A percentile compares a stretch with the other conserved stretches of the same genome.
phyloP scores from a whole-genome alignment of 2,329 filamentous ascomycete species.

The Tolypocladium amazonense region DNA sequence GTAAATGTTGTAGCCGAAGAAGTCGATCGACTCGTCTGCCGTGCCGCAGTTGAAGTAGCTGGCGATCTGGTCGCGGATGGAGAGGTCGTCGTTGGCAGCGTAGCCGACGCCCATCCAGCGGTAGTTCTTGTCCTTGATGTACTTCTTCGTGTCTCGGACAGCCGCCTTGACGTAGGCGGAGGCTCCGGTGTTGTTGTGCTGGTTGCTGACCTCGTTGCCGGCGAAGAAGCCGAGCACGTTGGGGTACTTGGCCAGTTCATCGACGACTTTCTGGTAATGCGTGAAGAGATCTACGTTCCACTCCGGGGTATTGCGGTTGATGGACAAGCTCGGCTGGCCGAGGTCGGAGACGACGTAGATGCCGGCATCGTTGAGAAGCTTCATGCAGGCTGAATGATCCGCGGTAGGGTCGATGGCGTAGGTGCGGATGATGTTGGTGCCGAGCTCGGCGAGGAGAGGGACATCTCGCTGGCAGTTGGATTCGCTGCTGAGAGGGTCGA shows the following conservation, averaged over 20 bases:
- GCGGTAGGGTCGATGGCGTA: slow-evolving; percentile 79
- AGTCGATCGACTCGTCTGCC: slow-evolving; percentile 64
- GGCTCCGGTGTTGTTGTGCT: slow-evolving; percentile 75
- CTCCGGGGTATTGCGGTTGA: slow-evolving; percentile 69
- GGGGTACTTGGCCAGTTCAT: slow-evolving; percentile 69
- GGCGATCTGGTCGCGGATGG: slow-evolving; percentile 71
- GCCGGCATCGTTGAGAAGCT: slow-evolving; percentile 66
- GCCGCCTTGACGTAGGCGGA: slow-evolving; percentile 96
- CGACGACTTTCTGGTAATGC: slow-evolving; percentile 77
- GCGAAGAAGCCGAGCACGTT: slow-evolving; percentile 98
- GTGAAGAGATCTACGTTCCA: slow-evolving; percentile 73
- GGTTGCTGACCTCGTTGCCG: slow-evolving; percentile 94
- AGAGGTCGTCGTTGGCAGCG: slow-evolving; percentile 84
- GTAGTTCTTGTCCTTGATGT: slow-evolving; percentile 78
- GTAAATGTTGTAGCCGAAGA: slow-evolving; percentile 99
- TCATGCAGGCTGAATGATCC: slow-evolving; percentile 80
- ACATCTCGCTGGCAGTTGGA: slow-evolving; percentile 73
- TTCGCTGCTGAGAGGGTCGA: slow-evolving; percentile 70
- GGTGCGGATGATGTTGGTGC: slow-evolving; percentile 88
- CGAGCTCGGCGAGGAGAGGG: slow-evolving; percentile 64
- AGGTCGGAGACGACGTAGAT: slow-evolving; percentile 96
- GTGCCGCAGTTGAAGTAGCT: slow-evolving; percentile 89
- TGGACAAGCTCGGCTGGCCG: slow-evolving; percentile 69
- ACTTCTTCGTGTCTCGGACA: slow-evolving; percentile 88
- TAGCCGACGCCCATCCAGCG: slow-evolving; percentile 85